A percentile compares a stretch with the other conserved stretches of the same genome.
Conservation (phyloP, 345 rosid species). For the Lepidium africanum region DNA sequence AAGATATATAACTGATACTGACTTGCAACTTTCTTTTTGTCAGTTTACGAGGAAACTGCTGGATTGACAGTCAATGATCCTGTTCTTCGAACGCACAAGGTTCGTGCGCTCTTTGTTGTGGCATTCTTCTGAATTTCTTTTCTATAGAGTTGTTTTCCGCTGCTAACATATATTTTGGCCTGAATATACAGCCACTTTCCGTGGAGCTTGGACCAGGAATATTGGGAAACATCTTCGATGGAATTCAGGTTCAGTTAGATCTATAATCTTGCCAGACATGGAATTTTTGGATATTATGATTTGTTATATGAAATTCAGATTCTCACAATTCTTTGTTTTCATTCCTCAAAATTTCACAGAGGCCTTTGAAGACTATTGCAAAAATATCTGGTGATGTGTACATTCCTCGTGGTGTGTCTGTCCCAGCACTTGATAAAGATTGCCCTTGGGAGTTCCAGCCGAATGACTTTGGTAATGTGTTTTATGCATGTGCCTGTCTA, state of each 20-base stretch:
- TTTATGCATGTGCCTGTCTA: neutral
- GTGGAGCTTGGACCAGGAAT: constrained; percentile 99
- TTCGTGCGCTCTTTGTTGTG: constrained; percentile 4
- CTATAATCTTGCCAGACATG: constrained; percentile 2
- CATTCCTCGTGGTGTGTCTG: constrained; percentile 99
- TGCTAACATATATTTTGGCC: constrained; percentile 9
- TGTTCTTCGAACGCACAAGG: constrained; percentile 90
- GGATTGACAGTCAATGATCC: constrained; percentile 95
- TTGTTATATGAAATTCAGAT: neutral
- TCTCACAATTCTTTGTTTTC: constrained; percentile 11
- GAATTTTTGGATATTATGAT: neutral
- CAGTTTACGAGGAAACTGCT: constrained; percentile 97
- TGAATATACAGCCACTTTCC: constrained; percentile 77
- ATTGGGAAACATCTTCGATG: constrained; percentile 95
- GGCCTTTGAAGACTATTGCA: constrained; percentile 98
- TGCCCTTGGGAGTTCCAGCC: constrained; percentile 92
- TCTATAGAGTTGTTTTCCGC: neutral
- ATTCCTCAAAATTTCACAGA: constrained; percentile 34
- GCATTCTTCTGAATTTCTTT: neutral
- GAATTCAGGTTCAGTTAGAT: constrained; percentile 74
- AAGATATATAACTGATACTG: neutral
- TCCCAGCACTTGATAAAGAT: constrained; percentile 97
- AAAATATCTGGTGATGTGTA: constrained; percentile 91
- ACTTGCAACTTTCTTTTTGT: neutral
- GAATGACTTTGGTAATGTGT: constrained; percentile 60